These are phyloP conservation scores for Exobasidium rhododendri DNA, from an alignment of 1,284 basidiomycete species.

Conservation along the genomic window DNA sequence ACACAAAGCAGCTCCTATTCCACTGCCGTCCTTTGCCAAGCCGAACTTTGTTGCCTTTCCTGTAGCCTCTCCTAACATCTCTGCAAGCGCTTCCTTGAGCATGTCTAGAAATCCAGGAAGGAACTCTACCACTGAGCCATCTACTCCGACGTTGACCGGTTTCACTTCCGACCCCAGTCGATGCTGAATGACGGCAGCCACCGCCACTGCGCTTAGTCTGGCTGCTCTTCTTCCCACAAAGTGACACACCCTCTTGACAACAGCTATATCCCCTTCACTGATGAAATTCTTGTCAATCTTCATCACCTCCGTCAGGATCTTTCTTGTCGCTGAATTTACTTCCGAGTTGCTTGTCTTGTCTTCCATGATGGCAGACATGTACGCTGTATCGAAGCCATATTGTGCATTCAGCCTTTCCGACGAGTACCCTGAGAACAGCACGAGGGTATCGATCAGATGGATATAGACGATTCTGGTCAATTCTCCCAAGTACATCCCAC, in stretches of 20 bases:
- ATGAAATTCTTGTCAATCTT: conserved; percentile 60
- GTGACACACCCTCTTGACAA: conserved; percentile 74
- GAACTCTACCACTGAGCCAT: conserved; percentile 72
- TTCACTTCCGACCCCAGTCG: conserved; percentile 62
- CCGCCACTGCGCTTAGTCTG: conserved; percentile 75
- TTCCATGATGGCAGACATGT: conserved; percentile 80
- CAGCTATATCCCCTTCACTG: conserved; percentile 61
- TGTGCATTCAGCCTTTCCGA: conserved; percentile 74
- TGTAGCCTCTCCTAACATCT: conserved; percentile 72
- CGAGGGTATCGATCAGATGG: conserved; percentile 71
- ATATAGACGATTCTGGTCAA: conserved; percentile 81
- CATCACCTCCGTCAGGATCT: conserved; percentile 66
- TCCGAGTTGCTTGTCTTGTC: conserved; percentile 38
- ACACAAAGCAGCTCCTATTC: conserved; percentile 65
- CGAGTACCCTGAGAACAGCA: conserved; percentile 75
- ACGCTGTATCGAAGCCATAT: conserved; percentile 87
- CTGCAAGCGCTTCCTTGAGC: conserved; percentile 70
- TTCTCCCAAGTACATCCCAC: conserved; percentile 96
- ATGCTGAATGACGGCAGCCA: conserved; percentile 80
- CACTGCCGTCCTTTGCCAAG: conserved; percentile 93
- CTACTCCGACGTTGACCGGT: conserved; percentile 37
- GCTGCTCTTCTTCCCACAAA: conserved; percentile 80
- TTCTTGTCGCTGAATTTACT: conserved; percentile 51
- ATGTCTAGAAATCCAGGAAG: conserved; percentile 77
- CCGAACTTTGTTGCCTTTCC: conserved; percentile 79